Evolutionary conservation across 257 asterid genomes (phyloP).

Genomic region (Knoxia roxburghii): DNA sequence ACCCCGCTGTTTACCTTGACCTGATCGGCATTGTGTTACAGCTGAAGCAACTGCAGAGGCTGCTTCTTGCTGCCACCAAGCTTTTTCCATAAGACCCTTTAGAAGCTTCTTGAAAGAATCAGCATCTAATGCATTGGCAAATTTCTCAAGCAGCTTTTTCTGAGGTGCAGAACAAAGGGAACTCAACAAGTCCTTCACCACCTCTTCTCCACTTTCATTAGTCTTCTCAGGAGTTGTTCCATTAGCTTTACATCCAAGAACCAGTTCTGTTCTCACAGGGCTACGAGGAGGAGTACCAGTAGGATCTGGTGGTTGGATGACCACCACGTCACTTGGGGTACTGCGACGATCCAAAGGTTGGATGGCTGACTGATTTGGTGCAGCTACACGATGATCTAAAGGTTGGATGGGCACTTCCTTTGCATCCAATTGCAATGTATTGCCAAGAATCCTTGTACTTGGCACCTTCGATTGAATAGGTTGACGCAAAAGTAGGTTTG

Average conservation of each 20-base stretch:
- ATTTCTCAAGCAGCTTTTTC: conserved; percentile 49
- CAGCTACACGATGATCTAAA: neutral
- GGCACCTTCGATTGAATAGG: conserved; percentile 54
- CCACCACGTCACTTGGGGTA: conserved; percentile 25
- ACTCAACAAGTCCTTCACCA: conserved; percentile 55
- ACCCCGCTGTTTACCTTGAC: conserved; percentile 53
- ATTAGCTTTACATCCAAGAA: conserved; percentile 54
- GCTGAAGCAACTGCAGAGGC: conserved; percentile 73
- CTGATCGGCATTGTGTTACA: conserved; percentile 55
- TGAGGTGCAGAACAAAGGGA: conserved; percentile 61
- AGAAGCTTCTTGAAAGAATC: conserved; percentile 73
- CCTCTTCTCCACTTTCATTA: conserved; percentile 32
- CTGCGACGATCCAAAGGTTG: conserved; percentile 12
- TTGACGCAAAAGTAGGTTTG: conserved; percentile 42
- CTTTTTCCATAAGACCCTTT: conserved; percentile 80
- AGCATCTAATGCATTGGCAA: conserved; percentile 52
- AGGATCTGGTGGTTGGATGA: conserved; percentile 12
- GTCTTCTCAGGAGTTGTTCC: conserved; percentile 32
- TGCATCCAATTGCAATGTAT: conserved; percentile 48
- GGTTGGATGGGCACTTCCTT: conserved; percentile 26
- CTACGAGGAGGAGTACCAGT: conserved; percentile 45
- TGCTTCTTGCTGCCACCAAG: conserved; percentile 98
- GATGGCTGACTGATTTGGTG: conserved; percentile 13
- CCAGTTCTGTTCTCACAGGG: conserved; percentile 86
- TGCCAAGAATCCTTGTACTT: conserved; percentile 29